Evolutionary conservation across 2,329 filamentous ascomycete species (phyloP).

Genomic region (Botryotinia globosa): DNA sequence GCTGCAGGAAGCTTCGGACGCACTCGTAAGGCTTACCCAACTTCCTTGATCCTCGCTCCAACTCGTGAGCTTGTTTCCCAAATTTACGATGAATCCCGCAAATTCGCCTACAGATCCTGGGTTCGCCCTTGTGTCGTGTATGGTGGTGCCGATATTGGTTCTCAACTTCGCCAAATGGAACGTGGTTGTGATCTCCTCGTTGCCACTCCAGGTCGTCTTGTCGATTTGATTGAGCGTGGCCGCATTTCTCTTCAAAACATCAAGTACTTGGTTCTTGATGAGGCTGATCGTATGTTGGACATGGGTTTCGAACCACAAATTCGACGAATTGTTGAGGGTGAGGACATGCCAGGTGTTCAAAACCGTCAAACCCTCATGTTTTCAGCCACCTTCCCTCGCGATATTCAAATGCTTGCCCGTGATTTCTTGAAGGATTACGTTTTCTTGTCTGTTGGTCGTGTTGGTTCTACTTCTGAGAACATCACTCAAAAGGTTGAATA

Average conservation of each 20-base stretch:
- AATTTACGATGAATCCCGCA: slow-evolving; percentile 96
- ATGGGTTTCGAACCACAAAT: slow-evolving; percentile 99
- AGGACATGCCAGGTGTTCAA: slow-evolving; percentile 88
- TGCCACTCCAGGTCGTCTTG: slow-evolving; percentile 93
- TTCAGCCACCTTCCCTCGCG: slow-evolving; percentile 96
- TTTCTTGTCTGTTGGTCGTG: slow-evolving; percentile 97
- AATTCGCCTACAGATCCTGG: slow-evolving; percentile 99
- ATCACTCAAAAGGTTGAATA: slow-evolving; percentile 99
- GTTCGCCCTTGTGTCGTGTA: slow-evolving; percentile 98
- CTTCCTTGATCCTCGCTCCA: slow-evolving; percentile 89
- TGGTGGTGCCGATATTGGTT: slow-evolving; percentile 97
- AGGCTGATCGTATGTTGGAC: slow-evolving; percentile 99
- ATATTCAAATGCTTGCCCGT: slow-evolving; percentile 98
- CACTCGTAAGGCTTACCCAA: slow-evolving; percentile 97
- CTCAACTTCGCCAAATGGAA: slow-evolving; percentile 97
- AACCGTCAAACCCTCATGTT: slow-evolving; percentile 99
- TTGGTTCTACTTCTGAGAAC: slow-evolving; percentile 99
- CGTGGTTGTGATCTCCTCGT: slow-evolving; percentile 95
- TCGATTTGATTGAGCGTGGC: slow-evolving; percentile 97
- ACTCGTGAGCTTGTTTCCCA: slow-evolving; percentile 98
- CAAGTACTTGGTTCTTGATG: slow-evolving; percentile 97
- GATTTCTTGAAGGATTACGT: slow-evolving; percentile 99
- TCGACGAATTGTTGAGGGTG: slow-evolving; percentile 94
- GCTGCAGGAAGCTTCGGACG: slow-evolving; percentile 75
- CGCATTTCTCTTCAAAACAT: slow-evolving; percentile 97